Evolutionary conservation across 2,329 filamentous ascomycete genomes (phyloP).

Genomic region (Paramyrothecium sp.): DNA sequence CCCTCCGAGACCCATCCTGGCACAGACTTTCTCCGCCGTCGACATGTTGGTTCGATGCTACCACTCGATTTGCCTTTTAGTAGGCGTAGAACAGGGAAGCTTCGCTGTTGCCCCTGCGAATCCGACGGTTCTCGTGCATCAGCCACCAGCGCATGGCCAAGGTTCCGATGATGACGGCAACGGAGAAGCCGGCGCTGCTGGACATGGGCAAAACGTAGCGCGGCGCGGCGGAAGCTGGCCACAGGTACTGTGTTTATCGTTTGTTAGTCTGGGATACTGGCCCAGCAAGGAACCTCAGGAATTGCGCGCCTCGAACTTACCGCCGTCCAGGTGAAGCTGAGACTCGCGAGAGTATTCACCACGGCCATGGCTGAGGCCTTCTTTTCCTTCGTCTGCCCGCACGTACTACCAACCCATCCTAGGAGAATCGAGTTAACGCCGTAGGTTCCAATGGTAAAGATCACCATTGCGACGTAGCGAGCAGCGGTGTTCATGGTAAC

Average conservation of each 20-base stretch:
- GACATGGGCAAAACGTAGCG: slow-evolving; percentile 19
- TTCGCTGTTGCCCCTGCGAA: slow-evolving; percentile 3
- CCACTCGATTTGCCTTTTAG: background rate
- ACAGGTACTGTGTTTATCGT: slow-evolving; percentile 36
- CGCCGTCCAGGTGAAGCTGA: slow-evolving; percentile 15
- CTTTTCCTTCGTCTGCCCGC: slow-evolving; percentile 38
- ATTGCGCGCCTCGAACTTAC: background rate
- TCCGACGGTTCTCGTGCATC: slow-evolving; percentile 16
- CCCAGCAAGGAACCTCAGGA: background rate
- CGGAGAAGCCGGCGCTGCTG: slow-evolving; percentile 15
- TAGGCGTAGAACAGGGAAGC: slow-evolving; percentile 17
- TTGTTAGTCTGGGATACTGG: background rate
- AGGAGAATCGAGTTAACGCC: slow-evolving; percentile 34
- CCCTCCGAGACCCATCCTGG: too few relatives aligned
- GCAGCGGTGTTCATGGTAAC: slow-evolving; percentile 27
- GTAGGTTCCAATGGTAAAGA: slow-evolving; percentile 25
- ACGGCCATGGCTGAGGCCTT: slow-evolving; percentile 34
- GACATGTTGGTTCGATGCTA: too few relatives aligned
- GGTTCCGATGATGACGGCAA: slow-evolving; percentile 17
- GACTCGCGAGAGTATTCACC: slow-evolving; percentile 13
- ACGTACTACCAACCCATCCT: slow-evolving; percentile 32
- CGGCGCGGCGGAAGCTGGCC: slow-evolving; percentile 27
- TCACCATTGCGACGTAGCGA: slow-evolving; percentile 25
- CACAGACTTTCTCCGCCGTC: too few relatives aligned
- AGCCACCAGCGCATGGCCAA: slow-evolving; percentile 20